Base-by-base conservation (phyloP, 2,329 filamentous ascomycete species). In the Dothistroma septosporum region DNA sequence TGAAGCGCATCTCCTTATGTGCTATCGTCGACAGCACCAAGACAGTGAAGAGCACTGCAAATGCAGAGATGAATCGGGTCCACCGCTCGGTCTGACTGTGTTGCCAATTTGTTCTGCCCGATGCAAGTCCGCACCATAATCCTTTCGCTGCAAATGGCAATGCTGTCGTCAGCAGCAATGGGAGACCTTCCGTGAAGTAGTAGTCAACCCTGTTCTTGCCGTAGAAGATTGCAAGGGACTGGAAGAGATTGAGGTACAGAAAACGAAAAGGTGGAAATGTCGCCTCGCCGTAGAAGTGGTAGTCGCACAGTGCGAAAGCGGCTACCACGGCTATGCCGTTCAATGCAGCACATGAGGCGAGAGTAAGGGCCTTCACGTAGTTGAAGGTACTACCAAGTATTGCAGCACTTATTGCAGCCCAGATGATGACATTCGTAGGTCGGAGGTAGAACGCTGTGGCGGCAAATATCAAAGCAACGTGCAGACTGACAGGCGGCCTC, bases 1-100 rank as follows among this genome's bases (percentile, higher is more conserved):
- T 90, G 79, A 99, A 99, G 70, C 94, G 91, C 68, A 96, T 90
- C 80, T 99, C 94, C 75, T 99, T 99, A 78, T 99, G 94, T 1
- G 91, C 87, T 66, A 97, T 90, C 52, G 90, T 72, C 1, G 91
- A 96, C 35, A 97, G 82, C 1, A 80, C 75, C 1, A 77, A 73
- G 10, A 89, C 77, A 60, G 87, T 89, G 58, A 87, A 64, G 47
- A 88, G 80, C 8, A 85, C 79, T 32, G 70, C 61, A 7, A 81
- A 79, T 10, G 85, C 80, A 9, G 92, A 77, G 37, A 82, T 81
- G 58, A 80, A 81, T 55, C 61, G 54, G 9, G 59, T 68, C 32
- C 66, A 60, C 2, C 59, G 59, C 35, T 65, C 57, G n/a, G 52
- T 49, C 19, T 50, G 57, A 35, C 37, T 49, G 22, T 60, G 35